phyloP scores from a whole-genome alignment of 305 asterid species.

The Withania somnifera region DNA sequence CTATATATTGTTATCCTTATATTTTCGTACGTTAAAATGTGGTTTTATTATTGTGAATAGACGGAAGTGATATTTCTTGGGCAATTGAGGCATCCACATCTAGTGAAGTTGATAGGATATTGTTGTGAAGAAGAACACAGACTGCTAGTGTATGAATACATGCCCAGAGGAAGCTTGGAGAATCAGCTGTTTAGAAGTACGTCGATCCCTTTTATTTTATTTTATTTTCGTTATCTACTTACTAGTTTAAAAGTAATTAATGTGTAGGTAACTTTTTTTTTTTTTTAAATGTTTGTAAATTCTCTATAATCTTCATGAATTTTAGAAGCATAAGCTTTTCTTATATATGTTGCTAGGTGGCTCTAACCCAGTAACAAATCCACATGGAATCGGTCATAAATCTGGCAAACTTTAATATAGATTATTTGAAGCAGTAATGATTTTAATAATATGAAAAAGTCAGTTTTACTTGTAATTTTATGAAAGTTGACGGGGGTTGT shows the following conservation, averaged over 20 bases:
- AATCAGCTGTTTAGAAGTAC: constrained; percentile 84
- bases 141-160: constrained; percentile 75
- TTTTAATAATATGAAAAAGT: neutral
- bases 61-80: constrained; percentile 83
- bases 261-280: neutral
- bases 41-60: constrained; percentile 18
- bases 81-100: constrained; percentile 70
- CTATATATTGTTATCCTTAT: neutral
- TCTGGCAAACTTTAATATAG: neutral
- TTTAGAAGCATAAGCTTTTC: neutral
- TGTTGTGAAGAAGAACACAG: constrained; percentile 92
- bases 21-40: neutral
- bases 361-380: neutral
- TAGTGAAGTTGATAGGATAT: constrained; percentile 85
- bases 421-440: neutral
- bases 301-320: neutral
- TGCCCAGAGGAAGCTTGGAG: constrained; percentile 95
- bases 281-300: neutral
- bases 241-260: neutral
- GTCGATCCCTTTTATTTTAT: neutral
- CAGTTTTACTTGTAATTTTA: neutral
- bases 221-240: neutral
- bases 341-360: neutral
- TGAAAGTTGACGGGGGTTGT: neutral
- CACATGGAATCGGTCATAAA: neutral